Evolutionary conservation across 345 rosid species (phyloP), one percentile per base, ranked within the genome.

Genomic region (Crucihimalaya himalaica): DNA sequence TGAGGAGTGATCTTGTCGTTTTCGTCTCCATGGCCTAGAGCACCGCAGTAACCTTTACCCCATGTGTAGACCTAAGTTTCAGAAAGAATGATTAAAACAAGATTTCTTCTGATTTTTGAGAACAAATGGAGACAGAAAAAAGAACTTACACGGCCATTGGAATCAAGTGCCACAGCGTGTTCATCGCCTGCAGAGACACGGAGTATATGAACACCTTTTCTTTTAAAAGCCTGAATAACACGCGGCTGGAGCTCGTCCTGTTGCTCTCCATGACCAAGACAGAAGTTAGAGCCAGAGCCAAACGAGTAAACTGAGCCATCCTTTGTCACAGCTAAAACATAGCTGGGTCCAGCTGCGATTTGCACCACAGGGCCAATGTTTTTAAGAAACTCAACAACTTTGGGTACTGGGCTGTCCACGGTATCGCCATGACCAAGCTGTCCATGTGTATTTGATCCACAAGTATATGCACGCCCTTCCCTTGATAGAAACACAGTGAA

Each of bases 31-130:
- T 91, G 97, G 77, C 98, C 98, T 47, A 94, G 78, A 52, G 95
- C 98, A 81, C 98, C 97, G 68, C 96, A 94, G 66, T 94, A 94
- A 70, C 97, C 98, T 82, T 94, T 94, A 57, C 98, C 98, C 97
- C 98, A 94, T 19, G 97, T 88, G 76, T 91, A 91, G 10, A 88
- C 95, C 98, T 94, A 75, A 72, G 71, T 65, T 2, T 61, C 66
- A 67, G 18, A 71, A 61, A 32, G 23, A 71, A 25, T 51, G 76
- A 67, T 50, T 55, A 15, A 7, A 79, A 46, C 9, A 56, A n/a
- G 53, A 46, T 39, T 46, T 21, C 68, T 29, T 43, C 18, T 51
- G 29, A 8, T 68, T 51, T 60, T 48, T 29, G 48, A 4, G 25
- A 74, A n/a, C 35, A 20, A 37, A 58, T 58, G 16, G 27, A 35